phyloP scores from a whole-genome alignment of 331 rosid genomes.

The Prunus yedoensis region DNA sequence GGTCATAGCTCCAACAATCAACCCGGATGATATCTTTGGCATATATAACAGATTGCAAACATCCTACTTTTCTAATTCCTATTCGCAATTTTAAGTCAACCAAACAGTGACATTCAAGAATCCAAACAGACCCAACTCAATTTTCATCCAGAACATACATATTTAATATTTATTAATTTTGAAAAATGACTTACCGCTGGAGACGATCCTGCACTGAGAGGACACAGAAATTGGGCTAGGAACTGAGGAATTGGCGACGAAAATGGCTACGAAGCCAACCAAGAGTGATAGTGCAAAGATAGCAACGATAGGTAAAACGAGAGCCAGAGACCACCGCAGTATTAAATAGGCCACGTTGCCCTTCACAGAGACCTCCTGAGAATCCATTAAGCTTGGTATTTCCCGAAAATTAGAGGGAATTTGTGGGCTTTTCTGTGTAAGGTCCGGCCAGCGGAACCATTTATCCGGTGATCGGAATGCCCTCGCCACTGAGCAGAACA shows the following conservation, averaged over 20 bases:
- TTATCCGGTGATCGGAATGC: conserved; percentile 68
- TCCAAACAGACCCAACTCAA: not conserved
- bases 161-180: not conserved
- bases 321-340: conserved; percentile 46
- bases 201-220: conserved; percentile 89
- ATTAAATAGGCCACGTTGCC: conserved; percentile 18
- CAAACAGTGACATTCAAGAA: conserved; percentile 2
- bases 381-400: conserved; percentile 46
- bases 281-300: conserved; percentile 46
- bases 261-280: conserved; percentile 37
- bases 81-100: not conserved
- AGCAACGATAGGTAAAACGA: conserved; percentile 43
- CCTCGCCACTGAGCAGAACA: conserved; percentile 4
- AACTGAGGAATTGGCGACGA: conserved; percentile 48
- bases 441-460: conserved; percentile 76
- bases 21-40: no score
- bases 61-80: not conserved
- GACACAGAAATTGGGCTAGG: conserved; percentile 59
- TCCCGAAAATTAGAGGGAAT: not conserved
- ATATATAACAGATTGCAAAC: no score
- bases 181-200: conserved; percentile 56
- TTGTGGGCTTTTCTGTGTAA: not conserved
- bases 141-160: not conserved
- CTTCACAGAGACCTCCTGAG: conserved; percentile 39
- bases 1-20: not conserved